Base-by-base conservation (phyloP, 495 filamentous ascomycete genomes). In the Lasiosphaeria miniovina region DNA sequence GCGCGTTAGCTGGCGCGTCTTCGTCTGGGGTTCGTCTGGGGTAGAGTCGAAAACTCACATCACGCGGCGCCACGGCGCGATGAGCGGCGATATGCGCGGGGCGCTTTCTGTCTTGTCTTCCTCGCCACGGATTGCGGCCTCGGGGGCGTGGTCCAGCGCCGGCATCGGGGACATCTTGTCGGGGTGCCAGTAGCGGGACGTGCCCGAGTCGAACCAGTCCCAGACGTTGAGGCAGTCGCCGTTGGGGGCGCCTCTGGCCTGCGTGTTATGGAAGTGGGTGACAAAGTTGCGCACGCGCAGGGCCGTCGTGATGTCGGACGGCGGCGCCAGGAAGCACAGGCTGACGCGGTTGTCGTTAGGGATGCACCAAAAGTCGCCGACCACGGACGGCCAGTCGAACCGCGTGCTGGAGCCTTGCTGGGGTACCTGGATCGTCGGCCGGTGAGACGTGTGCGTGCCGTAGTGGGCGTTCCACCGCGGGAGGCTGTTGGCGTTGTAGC, bases 341-440 rank as follows among this genome's bases (percentile, higher is more conserved):
- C 24, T 48, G 17, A 57, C 45, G 31, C 55, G 41, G 55, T 57
- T 57, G 45, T 57, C 55, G 55, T 57, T 41, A n/a, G 55, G 55
- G 6, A 57, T 31, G 14, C n/a, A 43, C 33, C 32, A 36, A n/a
- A 24, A 35, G 11, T 8, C 32, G 17, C 52, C 52, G 32, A 54
- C n/a, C 24, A 54, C 8, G 32, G 52, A 38, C 4, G 31, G 7
- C 52, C 52, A 54, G 1, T 31, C 10, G 8, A 24, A 50, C 31
- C 48, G 24, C 17, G 17, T 38, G 52, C 15, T 54, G 7, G 6
- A 38, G 34, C 12, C 36, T 14, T 48, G 17, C 4, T 8, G 7
- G 6, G 33, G 24, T 0, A n/a, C 32, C 7, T 46, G 5, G 33
- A 41, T 4, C 7, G 15, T 2, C 12, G 33, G 14, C 3, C 40